Base-by-base conservation (phyloP, 352 stramenopile genomes). In the Phytophthora chlamydospora region DNA sequence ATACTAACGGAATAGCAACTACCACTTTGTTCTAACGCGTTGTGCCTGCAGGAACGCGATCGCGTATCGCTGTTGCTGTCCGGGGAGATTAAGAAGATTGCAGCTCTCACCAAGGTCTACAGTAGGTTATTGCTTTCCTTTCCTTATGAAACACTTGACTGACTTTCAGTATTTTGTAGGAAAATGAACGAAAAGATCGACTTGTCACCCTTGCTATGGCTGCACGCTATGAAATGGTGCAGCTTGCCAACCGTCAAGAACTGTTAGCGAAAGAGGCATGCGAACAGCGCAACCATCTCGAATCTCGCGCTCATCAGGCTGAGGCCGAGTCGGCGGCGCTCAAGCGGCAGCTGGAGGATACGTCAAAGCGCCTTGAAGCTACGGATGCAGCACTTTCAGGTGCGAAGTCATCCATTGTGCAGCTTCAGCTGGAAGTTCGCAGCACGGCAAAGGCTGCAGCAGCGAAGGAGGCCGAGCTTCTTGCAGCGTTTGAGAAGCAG, bases 11-110 rank as follows among this genome's bases (percentile, higher is more conserved):
- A 36, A 51, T 33, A n/a, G 16, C 9, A 7, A 7, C 12, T 1
- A 13, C 14, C 19, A 9, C 11, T 19, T 17, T 40, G 9, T 24
- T 3, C 16, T 43, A 24, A 21, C 13, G 9, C 13, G 21, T 43
- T 34, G 33, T 24, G 45, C 4, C 39, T 56, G 9, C 38, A 85
- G 58, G 85, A 95, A 33, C 78, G 85, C 12, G 67, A 91, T 27
- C 57, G 41, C 14, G 50, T 95, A 19, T 62, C 78, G 6, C 35
- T 71, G 10, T 56, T 91, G 39, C 65, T 95, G 7, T 50, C 78
- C 8, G 53, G 60, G 0, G 83, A 95, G 50, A 89, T 95, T 58
- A 91, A 91, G 62, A 95, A 95, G 52, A 72, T 92, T 17, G 78
- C 82, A 27, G 52, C 76, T 31, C 58, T 95, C 12, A 83, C 68